A percentile compares a stretch with the other conserved stretches of the same genome.
Conservation (phyloP, 2,329 filamentous ascomycete genomes). For the Xylaria sp. region DNA sequence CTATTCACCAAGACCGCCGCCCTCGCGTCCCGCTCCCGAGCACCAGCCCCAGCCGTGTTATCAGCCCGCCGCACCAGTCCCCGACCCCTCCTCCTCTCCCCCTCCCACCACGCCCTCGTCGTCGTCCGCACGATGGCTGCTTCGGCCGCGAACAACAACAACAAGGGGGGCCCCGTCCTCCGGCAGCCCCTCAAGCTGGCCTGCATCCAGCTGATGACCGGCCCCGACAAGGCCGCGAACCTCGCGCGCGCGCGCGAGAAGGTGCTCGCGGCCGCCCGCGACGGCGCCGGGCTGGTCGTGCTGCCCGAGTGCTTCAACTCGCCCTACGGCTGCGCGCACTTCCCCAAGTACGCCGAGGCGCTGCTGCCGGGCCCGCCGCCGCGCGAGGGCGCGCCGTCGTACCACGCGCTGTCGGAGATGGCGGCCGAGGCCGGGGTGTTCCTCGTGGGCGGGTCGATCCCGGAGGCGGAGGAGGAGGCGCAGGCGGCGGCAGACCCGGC, state of each 20-base stretch:
- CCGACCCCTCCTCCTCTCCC: slow-evolving; percentile 17
- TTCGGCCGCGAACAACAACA: slow-evolving; percentile 33
- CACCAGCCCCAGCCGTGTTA: neutral
- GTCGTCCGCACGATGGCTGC: slow-evolving; percentile 31
- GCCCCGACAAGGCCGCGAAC: slow-evolving; percentile 82
- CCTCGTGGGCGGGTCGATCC: slow-evolving; percentile 89
- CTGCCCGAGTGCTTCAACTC: slow-evolving; percentile 99
- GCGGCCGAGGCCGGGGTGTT: slow-evolving; percentile 79
- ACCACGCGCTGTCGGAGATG: slow-evolving; percentile 79
- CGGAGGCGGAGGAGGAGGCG: slow-evolving; percentile 79
- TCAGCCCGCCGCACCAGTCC: neutral
- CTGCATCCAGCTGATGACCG: slow-evolving; percentile 78
- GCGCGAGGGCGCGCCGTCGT: slow-evolving; percentile 74
- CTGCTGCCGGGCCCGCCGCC: slow-evolving; percentile 77
- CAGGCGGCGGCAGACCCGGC: slow-evolving; percentile 64
- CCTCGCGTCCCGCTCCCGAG: neutral
- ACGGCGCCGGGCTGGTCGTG: slow-evolving; percentile 83
- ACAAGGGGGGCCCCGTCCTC: no score
- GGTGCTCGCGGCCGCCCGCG: slow-evolving; percentile 76
- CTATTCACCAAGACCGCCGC: slow-evolving; percentile 20
- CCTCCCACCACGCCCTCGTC: no score
- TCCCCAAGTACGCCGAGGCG: slow-evolving; percentile 88
- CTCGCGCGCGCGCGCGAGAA: slow-evolving; percentile 78
- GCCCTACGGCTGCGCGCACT: slow-evolving; percentile 89
- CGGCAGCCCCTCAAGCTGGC: slow-evolving; percentile 79